Percentiles rank a stretch among this genome's conserved stretches.
These are phyloP conservation scores for Sungouiella blattae DNA, from an alignment of 805 yeast species.

Conservation along the genomic window DNA sequence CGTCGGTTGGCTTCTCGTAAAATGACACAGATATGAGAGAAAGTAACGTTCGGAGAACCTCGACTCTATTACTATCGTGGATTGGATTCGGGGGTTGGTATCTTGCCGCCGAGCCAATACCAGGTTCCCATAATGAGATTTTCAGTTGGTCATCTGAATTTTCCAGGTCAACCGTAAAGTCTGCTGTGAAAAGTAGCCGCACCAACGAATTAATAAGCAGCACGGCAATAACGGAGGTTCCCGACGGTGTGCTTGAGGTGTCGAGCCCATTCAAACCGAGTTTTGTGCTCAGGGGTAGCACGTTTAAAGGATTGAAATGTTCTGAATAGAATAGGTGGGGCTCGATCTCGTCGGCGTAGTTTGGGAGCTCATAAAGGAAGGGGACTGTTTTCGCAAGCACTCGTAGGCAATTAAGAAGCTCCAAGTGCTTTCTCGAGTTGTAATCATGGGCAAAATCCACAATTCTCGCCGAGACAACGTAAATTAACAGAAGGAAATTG, in stretches of 20 bases:
- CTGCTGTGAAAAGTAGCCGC: slow-evolving; percentile 50
- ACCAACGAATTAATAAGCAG: slow-evolving; percentile 23
- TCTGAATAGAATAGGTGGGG: slow-evolving; percentile 28
- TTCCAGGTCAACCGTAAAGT: slow-evolving; percentile 45
- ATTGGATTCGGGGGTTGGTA: slow-evolving; percentile 23
- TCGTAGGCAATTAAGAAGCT: slow-evolving; percentile 60
- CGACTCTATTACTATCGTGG: slow-evolving; percentile 63
- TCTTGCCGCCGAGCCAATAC: slow-evolving; percentile 52
- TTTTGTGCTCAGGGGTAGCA: no score
- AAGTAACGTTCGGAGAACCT: slow-evolving; percentile 58
- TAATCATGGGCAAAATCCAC: slow-evolving; percentile 17
- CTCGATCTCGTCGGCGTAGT: slow-evolving; percentile 22
- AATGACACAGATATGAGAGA: slow-evolving; percentile 60
- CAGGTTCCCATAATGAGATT: slow-evolving; percentile 70
- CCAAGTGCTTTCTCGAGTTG: slow-evolving; percentile 17
- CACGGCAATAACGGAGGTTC: slow-evolving; percentile 7
- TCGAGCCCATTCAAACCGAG: no score
- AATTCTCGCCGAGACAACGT: slow-evolving; percentile 22
- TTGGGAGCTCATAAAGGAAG: slow-evolving; percentile 53
- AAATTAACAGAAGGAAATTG: slow-evolving; percentile 55
- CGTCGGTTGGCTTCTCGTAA: slow-evolving; percentile 42
- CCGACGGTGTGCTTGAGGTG: no score
- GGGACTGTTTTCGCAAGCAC: slow-evolving; percentile 66
- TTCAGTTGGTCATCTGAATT: neutral
- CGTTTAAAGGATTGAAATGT: slow-evolving; percentile 39